A percentile compares a stretch with the other conserved stretches of the same genome.
Conservation (phyloP, 805 yeast genomes). For the Suhomyces pyralidae region DNA sequence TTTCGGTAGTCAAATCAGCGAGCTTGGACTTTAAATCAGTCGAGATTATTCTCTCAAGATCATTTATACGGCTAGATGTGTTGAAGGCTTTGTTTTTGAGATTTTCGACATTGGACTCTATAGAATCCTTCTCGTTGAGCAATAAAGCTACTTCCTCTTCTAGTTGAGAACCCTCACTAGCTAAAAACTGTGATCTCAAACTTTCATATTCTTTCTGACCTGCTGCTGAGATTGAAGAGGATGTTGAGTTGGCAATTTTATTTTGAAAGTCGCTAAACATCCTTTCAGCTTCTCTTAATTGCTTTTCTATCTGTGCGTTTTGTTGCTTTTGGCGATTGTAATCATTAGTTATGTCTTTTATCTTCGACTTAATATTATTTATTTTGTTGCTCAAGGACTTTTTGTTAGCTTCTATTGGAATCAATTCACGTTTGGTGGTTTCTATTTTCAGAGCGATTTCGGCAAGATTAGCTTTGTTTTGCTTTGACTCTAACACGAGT, state of each 20-base stretch:
- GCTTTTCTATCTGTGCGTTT: constrained; percentile 42
- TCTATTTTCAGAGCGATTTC: constrained; percentile 42
- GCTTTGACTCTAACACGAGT: constrained; percentile 40
- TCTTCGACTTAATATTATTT: constrained; percentile 43
- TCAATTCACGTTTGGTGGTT: constrained; percentile 43
- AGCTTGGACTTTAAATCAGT: constrained; percentile 37
- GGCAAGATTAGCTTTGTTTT: constrained; percentile 35
- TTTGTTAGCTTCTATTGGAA: constrained; percentile 62
- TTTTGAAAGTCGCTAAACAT: constrained; percentile 31
- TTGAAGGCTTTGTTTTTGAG: constrained; percentile 29
- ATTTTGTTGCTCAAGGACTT: constrained; percentile 48
- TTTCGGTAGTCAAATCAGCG: constrained; percentile 25
- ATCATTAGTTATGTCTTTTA: constrained; percentile 51
- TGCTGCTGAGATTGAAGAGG: constrained; percentile 41
- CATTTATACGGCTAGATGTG: constrained; percentile 37
- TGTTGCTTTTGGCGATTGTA: constrained; percentile 46
- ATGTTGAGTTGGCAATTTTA: constrained; percentile 16
- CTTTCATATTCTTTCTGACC: constrained; percentile 56
- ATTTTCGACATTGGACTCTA: constrained; percentile 24
- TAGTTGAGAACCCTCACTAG: constrained; percentile 54
- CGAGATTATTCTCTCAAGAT: constrained; percentile 33
- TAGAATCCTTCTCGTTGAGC: constrained; percentile 43
- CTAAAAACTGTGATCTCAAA: constrained; percentile 55
- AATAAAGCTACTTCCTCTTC: constrained; percentile 48
- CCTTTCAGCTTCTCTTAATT: constrained; percentile 43